Evolutionary conservation across 2,329 filamentous ascomycete species (phyloP), one percentile per base, ranked within the genome.

Genomic region (Colletotrichum navitas): DNA sequence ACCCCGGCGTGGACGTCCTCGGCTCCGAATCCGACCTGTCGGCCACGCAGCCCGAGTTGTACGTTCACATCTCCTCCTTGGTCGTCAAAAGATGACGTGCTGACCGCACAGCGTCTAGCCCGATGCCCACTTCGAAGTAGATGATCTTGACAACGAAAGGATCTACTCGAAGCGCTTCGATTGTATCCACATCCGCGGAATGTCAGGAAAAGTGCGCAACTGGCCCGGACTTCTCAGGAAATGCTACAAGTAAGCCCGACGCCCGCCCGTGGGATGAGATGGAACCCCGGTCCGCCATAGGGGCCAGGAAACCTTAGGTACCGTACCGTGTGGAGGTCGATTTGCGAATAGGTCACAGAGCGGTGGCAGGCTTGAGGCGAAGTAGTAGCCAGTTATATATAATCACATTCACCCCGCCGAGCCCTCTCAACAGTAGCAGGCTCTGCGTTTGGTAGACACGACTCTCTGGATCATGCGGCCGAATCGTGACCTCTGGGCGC

Each of bases 81-180:
- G 5, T 39, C 12, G 1, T 18, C 21, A 2, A 1, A 5, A 56
- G 21, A 24, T 34, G 34, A 34, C 4, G 12, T 1, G 4, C 36
- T 69, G 18, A 68, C 51, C 14, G 3, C 14, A 4, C 10, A 77
- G 75, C 66, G 82, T 84, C 4, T 84, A 84, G 0, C 80, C 82
- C 0, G 87, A 87, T 68, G 79, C 84, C 54, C 76, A 76, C 5
- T 87, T 87, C 73, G 80, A 83, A 47, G 75, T 83, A 58, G 81
- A 83, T 58, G 81, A 83, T 70, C 71, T 77, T 10, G 79, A 80
- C 47, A 74, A 78, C 52, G 74, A 76, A 52, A 83, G 81, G 81
- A 77, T 77, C 11, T 81, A 73, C 34, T 67, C 73, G 12, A 54
- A 70, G 5, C 74, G 74, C 3, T 82, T 82, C 54, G 81, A 83